Base-by-base conservation (phyloP, 805 yeast genomes). In the Yarrowia divulgata region DNA sequence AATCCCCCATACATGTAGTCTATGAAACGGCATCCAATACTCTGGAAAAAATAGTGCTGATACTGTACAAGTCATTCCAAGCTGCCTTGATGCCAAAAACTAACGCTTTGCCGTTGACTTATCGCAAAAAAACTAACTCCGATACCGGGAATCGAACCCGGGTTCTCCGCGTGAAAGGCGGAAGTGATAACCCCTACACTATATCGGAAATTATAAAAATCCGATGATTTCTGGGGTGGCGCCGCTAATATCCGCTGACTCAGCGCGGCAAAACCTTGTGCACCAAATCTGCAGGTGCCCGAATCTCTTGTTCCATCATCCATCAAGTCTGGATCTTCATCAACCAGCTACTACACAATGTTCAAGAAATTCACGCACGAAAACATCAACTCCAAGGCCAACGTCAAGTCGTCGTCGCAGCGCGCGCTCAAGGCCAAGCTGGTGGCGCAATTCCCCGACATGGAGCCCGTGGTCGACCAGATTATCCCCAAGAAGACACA, bases 341-440 rank as follows among this genome's bases (percentile, higher is more conserved):
- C 29, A 23, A 23, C 29, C 29, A 23, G 29, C 29, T 23, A 32
- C n/a, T 16, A 0, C 18, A 29, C 46, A 4, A 23, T 66, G 69
- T 66, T 66, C 52, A 79, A 49, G 63, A 84, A 87, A 77, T 92
- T 93, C 81, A 85, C 91, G 39, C 88, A 86, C 73, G 97, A 92
- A 50, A 97, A 93, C 76, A 85, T 93, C 68, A 97, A 92, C 74
- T 89, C 97, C 9, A 88, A 95, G 72, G 88, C 97, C 14, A 94
- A 94, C 76, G 89, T 93, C 78, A 93, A 93, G 79, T 90, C 97
- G 0, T 93, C 98, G 1, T 93, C 90, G n/a, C 97, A 93, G 78
- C 86, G 98, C 78, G 89, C 90, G n/a, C 82, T 94, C 73, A 91
- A 91, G 76, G 73, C 90, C 19, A 90, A 88, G 74, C 83, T 93